phyloP scores from a whole-genome alignment of 352 stramenopile genomes.

The Halophytophthora polymorphica region DNA sequence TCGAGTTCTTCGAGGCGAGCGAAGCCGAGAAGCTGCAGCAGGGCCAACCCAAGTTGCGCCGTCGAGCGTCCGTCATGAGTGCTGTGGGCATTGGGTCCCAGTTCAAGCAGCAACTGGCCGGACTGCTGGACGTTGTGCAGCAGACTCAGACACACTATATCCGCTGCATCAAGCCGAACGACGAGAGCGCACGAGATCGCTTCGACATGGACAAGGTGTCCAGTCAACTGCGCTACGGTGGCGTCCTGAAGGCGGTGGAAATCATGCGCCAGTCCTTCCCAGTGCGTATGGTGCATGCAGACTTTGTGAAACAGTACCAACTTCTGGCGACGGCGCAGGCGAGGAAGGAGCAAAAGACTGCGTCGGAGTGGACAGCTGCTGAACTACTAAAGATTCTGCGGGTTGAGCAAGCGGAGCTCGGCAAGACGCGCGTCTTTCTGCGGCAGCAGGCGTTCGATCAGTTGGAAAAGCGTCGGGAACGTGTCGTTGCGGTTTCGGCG shows the following conservation, averaged over 20 bases:
- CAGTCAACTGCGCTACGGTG: slow-evolving; percentile 76
- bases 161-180: slow-evolving; percentile 98
- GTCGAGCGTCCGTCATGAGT: slow-evolving; percentile 66
- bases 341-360: slow-evolving; percentile 3
- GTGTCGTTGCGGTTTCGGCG: slow-evolving; percentile 21
- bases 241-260: slow-evolving; percentile 81
- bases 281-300: slow-evolving; percentile 65
- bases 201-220: slow-evolving; percentile 87
- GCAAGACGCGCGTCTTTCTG: slow-evolving; percentile 72
- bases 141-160: slow-evolving; percentile 97
- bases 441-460: slow-evolving; percentile 58
- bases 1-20: slow-evolving; percentile 66
- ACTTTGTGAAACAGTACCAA: slow-evolving; percentile 64
- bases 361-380: slow-evolving; percentile 15
- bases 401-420: slow-evolving; percentile 49
- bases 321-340: slow-evolving; percentile 15
- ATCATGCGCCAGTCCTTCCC: slow-evolving; percentile 84
- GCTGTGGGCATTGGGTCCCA: slow-evolving; percentile 86
- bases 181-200: slow-evolving; percentile 84
- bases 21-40: slow-evolving; percentile 34
- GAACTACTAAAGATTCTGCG: slow-evolving; percentile 33
- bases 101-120: slow-evolving; percentile 92
- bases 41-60: slow-evolving; percentile 42
- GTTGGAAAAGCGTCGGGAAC: slow-evolving; percentile 49
- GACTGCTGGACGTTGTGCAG: slow-evolving; percentile 92